Conservation (phyloP, 202 grass and related monocot genomes). For the Panicum virgatum region DNA sequence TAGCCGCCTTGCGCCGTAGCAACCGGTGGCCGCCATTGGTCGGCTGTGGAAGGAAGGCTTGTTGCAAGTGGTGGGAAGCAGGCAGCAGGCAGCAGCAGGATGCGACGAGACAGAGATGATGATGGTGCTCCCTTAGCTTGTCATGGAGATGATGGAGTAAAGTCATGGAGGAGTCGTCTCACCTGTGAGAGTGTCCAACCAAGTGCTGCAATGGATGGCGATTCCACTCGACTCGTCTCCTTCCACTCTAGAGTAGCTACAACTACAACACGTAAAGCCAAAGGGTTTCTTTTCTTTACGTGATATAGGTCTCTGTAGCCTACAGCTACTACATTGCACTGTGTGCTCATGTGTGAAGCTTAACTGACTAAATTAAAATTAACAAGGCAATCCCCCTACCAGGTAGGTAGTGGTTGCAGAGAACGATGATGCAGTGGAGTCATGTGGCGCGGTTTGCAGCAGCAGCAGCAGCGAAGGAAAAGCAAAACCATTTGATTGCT, state of each 20-base stretch:
- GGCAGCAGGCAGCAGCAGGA: not conserved
- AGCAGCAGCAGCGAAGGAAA: not conserved
- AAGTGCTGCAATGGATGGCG: too few species aligned
- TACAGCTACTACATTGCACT: not conserved
- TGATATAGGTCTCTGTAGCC: too few species aligned
- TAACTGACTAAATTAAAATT: not conserved
- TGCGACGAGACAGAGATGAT: too few species aligned
- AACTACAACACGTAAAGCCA: too few species aligned
- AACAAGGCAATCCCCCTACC: not conserved
- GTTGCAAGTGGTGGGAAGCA: too few species aligned
- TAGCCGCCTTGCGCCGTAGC: slow-evolving; percentile 34
- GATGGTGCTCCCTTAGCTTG: too few species aligned
- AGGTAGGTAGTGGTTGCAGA: slow-evolving; percentile 3
- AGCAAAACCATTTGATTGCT: not conserved
- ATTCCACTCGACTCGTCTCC: too few species aligned
- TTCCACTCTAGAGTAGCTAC: too few species aligned
- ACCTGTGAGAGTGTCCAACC: too few species aligned
- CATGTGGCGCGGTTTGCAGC: not conserved
- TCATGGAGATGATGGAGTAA: too few species aligned
- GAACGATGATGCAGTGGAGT: not conserved
- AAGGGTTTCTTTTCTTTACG: not conserved
- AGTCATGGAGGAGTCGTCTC: too few species aligned
- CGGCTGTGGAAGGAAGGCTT: not conserved
- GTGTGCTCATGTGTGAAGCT: not conserved
- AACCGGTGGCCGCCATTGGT: not conserved